These are phyloP conservation scores for Nevesoporus exiguus DNA, from an alignment of 768 basidiomycete species.

Conservation along the genomic window DNA sequence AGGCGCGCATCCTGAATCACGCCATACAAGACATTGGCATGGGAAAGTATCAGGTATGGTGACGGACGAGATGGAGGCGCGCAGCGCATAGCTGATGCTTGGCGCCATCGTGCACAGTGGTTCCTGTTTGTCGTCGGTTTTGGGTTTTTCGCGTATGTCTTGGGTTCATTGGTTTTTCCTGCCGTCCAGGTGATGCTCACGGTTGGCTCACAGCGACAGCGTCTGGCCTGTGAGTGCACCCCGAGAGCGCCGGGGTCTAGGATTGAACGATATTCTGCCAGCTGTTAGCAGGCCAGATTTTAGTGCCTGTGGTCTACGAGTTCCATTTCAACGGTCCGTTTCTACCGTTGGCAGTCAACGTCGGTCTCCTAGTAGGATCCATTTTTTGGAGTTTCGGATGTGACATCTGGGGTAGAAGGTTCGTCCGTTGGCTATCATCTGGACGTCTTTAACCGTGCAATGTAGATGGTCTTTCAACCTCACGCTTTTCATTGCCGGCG, in stretches of 20 bases:
- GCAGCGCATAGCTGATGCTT: too few relatives aligned
- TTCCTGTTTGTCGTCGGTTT: conserved; percentile 38
- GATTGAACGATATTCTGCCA: neutral
- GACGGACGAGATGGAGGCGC: neutral
- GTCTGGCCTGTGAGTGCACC: conserved; percentile 36
- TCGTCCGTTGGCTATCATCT: conserved; percentile 5
- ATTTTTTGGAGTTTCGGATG: conserved; percentile 48
- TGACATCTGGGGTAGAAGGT: conserved; percentile 51
- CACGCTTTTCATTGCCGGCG: conserved; percentile 50
- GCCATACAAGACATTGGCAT: conserved; percentile 54
- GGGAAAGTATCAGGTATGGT: conserved; percentile 49
- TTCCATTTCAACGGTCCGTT: conserved; percentile 46
- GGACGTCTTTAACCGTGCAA: neutral
- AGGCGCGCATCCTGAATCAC: conserved; percentile 45
- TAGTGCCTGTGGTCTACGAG: conserved; percentile 47
- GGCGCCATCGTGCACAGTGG: conserved; percentile 28
- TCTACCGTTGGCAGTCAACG: conserved; percentile 48
- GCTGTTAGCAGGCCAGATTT: conserved; percentile 37
- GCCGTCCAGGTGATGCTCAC: neutral
- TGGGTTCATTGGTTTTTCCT: too few relatives aligned
- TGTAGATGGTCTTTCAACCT: conserved; percentile 50
- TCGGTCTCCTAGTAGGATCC: conserved; percentile 51
- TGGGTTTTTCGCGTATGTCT: conserved; percentile 32
- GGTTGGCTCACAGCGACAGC: conserved; percentile 28
- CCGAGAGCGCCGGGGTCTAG: neutral